Evolutionary conservation across 306 rosid species (phyloP).

Genomic region (Fragaria nilgerrensis): DNA sequence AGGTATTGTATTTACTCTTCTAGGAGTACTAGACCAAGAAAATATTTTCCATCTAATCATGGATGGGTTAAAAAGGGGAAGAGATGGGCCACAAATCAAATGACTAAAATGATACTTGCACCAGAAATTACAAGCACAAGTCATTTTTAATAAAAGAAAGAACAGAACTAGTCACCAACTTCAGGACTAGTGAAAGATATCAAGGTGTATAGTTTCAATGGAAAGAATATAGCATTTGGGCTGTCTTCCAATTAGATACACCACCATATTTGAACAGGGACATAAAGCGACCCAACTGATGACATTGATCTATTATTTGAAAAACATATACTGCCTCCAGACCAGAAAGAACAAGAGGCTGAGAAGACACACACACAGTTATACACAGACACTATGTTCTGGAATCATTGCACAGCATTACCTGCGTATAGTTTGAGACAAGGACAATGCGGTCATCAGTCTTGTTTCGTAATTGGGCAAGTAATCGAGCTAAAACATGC

Average conservation of each 20-base stretch:
- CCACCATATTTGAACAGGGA: not conserved
- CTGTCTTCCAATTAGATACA: not conserved
- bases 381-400: not conserved
- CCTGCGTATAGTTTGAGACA: constrained; percentile 98
- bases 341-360: not conserved
- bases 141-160: not conserved
- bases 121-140: not conserved
- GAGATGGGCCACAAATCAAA: not conserved
- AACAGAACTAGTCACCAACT: not conserved
- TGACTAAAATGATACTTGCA: not conserved
- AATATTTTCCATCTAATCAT: not conserved
- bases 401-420: constrained; percentile 26
- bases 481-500: constrained; percentile 94
- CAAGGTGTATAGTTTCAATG: not conserved
- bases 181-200: not conserved
- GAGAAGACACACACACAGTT: not conserved
- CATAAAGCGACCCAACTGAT: not conserved
- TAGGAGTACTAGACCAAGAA: not conserved
- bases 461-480: constrained; percentile 70
- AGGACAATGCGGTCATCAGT: constrained; percentile 93
- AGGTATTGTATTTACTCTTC: not conserved
- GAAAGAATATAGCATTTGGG: not conserved
- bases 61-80: not conserved
- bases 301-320: not conserved
- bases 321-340: not conserved